Evolutionary conservation across 345 rosid species (phyloP).

Genomic region (Bruguiera gymnorhiza): DNA sequence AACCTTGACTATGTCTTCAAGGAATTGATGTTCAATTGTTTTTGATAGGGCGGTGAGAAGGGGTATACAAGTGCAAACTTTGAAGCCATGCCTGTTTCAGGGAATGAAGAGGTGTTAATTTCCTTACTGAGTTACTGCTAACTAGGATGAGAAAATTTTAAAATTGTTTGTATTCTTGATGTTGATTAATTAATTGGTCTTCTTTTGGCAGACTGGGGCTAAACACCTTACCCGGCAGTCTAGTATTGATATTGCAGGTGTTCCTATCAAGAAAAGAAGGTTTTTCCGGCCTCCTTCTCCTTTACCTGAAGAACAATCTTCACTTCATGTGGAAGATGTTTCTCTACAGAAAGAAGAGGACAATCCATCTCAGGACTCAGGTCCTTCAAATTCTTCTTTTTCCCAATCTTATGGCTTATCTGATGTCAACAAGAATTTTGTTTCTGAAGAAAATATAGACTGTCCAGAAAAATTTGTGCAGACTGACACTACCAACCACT

Average conservation of each 20-base stretch:
- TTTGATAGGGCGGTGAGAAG: constrained; percentile 20
- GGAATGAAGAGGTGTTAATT: constrained; percentile 57
- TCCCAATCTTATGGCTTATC: constrained; percentile 29
- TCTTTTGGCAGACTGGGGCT: constrained; percentile 48
- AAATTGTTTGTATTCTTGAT: constrained; percentile 7
- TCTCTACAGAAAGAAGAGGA: constrained; percentile 18
- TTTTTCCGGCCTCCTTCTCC: constrained; percentile 45
- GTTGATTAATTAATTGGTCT: constrained; percentile 28
- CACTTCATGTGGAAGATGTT: constrained; percentile 14
- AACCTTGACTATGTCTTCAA: neutral
- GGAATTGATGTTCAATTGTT: constrained; percentile 11
- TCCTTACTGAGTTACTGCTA: constrained; percentile 8
- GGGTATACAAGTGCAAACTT: constrained; percentile 14
- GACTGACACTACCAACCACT: constrained; percentile 3
- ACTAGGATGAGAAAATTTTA: constrained; percentile 11
- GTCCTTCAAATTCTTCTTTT: constrained; percentile 26
- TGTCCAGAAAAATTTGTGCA: constrained; percentile 8
- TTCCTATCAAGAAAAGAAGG: constrained; percentile 89
- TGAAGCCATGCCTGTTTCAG: constrained; percentile 43
- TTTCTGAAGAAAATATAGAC: constrained; percentile 10
- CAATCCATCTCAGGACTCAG: constrained; percentile 26
- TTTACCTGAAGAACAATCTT: constrained; percentile 32
- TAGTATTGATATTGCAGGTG: constrained; percentile 51
- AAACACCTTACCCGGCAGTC: constrained; percentile 43
- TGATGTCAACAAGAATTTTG: constrained; percentile 17